Evolutionary conservation across 495 filamentous ascomycete species (phyloP), one percentile per base, ranked within the genome.

Genomic region (Hypoxylon lienhwacheense): DNA sequence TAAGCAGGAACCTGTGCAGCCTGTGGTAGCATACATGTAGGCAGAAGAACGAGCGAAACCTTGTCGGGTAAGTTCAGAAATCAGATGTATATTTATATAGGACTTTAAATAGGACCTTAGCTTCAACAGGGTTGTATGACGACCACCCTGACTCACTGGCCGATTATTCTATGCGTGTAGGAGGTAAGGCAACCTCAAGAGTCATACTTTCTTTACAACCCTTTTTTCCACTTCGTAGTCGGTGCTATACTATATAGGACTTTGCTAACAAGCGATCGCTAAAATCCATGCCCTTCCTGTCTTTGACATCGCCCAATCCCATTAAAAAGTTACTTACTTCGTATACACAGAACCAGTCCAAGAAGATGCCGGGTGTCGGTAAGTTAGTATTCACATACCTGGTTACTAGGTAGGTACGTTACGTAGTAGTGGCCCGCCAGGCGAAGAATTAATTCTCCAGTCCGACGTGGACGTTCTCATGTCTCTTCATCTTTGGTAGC

Each of bases 401-500:
- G n/a, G n/a, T n/a, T n/a, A n/a, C n/a, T n/a, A n/a, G n/a, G n/a
- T n/a, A n/a, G n/a, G n/a, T n/a, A n/a, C n/a, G n/a, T n/a, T n/a
- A n/a, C n/a, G n/a, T n/a, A 35, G 48, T 8, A 26, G 1, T 52
- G 34, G 22, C 46, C 35, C 46, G 47, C 47, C 28, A n/a, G 3
- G 40, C 39, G 26, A 47, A 42, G 45, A 41, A 56, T 65, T 41
- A 67, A 50, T 65, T 66, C 49, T 64, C 64, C 55, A 64, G 41
- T 54, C 34, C 55, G 43, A 58, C 47, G 59, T 66, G 61, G 49
- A 59, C 58, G 10, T 58, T 39, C 40, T 63, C 65, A 40, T 61
- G 57, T 53, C 59, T 61, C 53, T 63, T 60, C 19, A 58, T 64
- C 7, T 64, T 77, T 11, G 78, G 79, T 35, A 85, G 62, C 62